A percentile compares a stretch with the other conserved stretches of the same genome.
These are phyloP conservation scores for Nemania sp. DNA, from an alignment of 2,329 filamentous ascomycete genomes.

Conservation along the genomic window DNA sequence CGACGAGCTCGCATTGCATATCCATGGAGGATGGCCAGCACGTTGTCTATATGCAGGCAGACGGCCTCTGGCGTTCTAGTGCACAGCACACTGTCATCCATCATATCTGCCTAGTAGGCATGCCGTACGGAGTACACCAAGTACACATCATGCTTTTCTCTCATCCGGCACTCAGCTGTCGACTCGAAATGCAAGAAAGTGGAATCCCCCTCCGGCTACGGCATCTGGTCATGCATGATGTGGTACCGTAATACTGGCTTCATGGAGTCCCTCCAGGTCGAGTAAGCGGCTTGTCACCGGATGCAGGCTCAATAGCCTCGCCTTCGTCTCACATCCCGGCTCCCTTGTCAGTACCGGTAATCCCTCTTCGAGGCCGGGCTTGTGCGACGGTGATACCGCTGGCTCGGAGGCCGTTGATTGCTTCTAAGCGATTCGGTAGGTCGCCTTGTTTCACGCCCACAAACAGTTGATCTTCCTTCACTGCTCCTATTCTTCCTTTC, in stretches of 20 bases:
- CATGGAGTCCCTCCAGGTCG: slow-evolving; percentile 4
- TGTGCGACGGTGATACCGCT: slow-evolving; percentile 11
- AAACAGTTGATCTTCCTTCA: neutral
- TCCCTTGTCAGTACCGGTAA: neutral
- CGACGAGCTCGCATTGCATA: slow-evolving; percentile 18
- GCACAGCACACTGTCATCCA: slow-evolving; percentile 17
- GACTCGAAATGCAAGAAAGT: slow-evolving; percentile 13
- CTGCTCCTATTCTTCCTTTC: neutral
- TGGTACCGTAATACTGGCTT: slow-evolving; percentile 15
- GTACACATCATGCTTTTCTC: slow-evolving; percentile 1
- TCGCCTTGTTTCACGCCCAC: slow-evolving; percentile 14
- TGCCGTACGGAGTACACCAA: too few species aligned
- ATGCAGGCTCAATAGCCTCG: neutral
- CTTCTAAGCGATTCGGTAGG: slow-evolving; percentile 8
- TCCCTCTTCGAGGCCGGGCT: neutral
- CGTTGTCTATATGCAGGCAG: slow-evolving; percentile 26
- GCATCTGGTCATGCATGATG: slow-evolving; percentile 25
- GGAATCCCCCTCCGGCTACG: slow-evolving; percentile 21
- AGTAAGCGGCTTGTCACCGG: slow-evolving; percentile 17
- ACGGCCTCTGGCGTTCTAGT: slow-evolving; percentile 18
- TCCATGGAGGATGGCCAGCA: slow-evolving; percentile 15
- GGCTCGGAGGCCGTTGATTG: slow-evolving; percentile 1
- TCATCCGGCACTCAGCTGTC: slow-evolving; percentile 8
- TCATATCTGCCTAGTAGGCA: slow-evolving; percentile 10
- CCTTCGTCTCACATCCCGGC: slow-evolving; percentile 6